Percentiles rank a stretch among this genome's conserved stretches.
Conservation (phyloP, 192 early-diverging fungal genomes). For the Coemansia sp. region DNA sequence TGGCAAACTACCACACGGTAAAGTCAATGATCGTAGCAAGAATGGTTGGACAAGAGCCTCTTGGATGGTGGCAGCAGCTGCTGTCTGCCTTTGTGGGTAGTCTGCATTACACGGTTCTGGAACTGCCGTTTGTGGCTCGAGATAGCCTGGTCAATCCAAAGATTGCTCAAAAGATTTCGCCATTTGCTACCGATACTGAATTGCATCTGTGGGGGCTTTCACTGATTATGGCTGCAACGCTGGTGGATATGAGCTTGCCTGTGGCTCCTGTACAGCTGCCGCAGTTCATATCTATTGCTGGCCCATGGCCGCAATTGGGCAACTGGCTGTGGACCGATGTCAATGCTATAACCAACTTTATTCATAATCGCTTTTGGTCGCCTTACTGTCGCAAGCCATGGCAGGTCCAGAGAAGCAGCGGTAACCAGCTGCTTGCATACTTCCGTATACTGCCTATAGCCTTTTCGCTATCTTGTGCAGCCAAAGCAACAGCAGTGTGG, state of each 20-base stretch:
- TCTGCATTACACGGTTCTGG: conserved; percentile 25
- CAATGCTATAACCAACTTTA: conserved; percentile 19
- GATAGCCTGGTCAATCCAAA: not conserved
- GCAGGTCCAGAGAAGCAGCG: not conserved
- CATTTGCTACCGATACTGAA: conserved; percentile 25
- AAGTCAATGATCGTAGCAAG: too few relatives aligned
- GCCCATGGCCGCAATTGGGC: conserved; percentile 44
- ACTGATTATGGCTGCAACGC: conserved; percentile 22
- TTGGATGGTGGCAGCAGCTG: conserved; percentile 21
- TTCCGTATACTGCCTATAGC: conserved; percentile 11
- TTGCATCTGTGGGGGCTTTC: conserved; percentile 51
- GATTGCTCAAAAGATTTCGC: not conserved
- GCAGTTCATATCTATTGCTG: conserved; percentile 24
- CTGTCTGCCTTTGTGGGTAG: conserved; percentile 14
- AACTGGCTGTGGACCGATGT: conserved; percentile 31
- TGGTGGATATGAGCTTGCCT: conserved; percentile 39
- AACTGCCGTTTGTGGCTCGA: conserved; percentile 12
- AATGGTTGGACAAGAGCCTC: too few relatives aligned
- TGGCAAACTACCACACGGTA: too few relatives aligned
- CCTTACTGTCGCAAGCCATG: conserved; percentile 36
- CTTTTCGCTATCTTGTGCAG: conserved; percentile 20
- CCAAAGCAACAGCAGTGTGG: conserved; percentile 1
- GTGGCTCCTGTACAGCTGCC: conserved; percentile 1
- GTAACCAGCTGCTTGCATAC: conserved; percentile 17
- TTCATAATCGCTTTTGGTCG: conserved; percentile 16